Evolutionary conservation across 257 asterid species (phyloP).

Genomic region (Lycium ferocissimum): DNA sequence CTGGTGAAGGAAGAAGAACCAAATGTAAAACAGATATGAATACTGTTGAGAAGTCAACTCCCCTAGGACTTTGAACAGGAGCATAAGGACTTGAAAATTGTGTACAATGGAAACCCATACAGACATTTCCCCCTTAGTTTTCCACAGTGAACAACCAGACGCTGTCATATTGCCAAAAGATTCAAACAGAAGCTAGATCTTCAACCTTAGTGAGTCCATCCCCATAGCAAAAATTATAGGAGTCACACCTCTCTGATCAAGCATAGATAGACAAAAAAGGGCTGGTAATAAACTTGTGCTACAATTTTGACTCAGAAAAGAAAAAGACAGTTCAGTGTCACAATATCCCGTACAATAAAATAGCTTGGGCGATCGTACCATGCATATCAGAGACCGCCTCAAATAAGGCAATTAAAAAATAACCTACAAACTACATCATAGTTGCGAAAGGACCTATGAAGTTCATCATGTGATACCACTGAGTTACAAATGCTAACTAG

Average conservation of each 20-base stretch:
- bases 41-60: not conserved
- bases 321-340: not conserved
- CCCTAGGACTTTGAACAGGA: not conserved
- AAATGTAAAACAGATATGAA: not conserved
- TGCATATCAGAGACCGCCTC: slow-evolving; percentile 18
- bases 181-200: not conserved
- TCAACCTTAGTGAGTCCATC: not conserved
- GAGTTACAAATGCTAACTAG: slow-evolving; percentile 6
- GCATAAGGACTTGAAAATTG: not conserved
- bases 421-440: slow-evolving; percentile 18
- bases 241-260: not conserved
- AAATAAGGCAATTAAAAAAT: slow-evolving; percentile 5
- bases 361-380: slow-evolving; percentile 23
- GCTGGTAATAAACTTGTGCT: not conserved
- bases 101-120: not conserved
- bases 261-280: not conserved
- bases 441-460: not conserved
- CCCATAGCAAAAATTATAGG: not conserved
- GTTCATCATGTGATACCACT: slow-evolving; percentile 25
- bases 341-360: not conserved
- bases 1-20: not conserved
- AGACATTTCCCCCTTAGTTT: not conserved
- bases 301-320: not conserved
- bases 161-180: not conserved
- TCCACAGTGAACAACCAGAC: not conserved